These are phyloP conservation scores for Mycocentrospora acerina DNA, from an alignment of 2,329 filamentous ascomycete genomes.

Conservation along the genomic window DNA sequence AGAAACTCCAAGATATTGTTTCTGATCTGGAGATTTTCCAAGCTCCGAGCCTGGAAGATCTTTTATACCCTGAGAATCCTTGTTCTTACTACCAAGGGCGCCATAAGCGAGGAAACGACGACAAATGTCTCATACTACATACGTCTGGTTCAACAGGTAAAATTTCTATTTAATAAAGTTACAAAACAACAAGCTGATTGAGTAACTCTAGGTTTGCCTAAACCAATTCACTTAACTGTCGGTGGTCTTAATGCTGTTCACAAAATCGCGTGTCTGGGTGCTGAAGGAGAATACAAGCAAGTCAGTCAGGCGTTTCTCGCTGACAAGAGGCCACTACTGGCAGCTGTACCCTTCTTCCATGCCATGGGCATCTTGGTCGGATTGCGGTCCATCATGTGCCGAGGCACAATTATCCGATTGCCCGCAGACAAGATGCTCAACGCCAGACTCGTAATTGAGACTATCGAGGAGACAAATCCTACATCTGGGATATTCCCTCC, in stretches of 20 bases:
- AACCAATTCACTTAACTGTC: constrained; percentile 5
- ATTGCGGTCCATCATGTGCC: constrained; percentile 6
- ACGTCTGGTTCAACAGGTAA: constrained; percentile 8
- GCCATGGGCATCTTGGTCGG: constrained; percentile 9
- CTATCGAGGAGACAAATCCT: constrained; percentile 2
- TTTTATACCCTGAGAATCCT: background rate
- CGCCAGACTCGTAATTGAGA: constrained; percentile 5
- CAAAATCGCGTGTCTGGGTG: background rate
- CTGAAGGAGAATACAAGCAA: constrained; percentile 1
- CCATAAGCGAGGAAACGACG: background rate
- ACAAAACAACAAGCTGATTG: background rate
- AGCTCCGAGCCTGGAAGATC: constrained; percentile 3
- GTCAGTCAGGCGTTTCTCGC: constrained; percentile 2
- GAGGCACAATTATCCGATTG: constrained; percentile 5
- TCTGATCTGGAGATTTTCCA: background rate
- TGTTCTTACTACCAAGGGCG: background rate
- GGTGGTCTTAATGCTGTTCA: constrained; percentile 2
- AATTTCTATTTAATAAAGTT: background rate
- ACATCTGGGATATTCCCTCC: constrained; percentile 6
- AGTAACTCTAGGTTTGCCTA: constrained; percentile 2
- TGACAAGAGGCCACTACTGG: constrained; percentile 5
- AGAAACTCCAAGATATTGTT: background rate
- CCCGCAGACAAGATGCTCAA: constrained; percentile 5
- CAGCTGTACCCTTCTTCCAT: constrained; percentile 9
- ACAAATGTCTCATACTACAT: constrained; percentile 2